These are phyloP conservation scores for Letharia columbiana DNA, from an alignment of 495 filamentous ascomycete species.

Conservation along the genomic window DNA sequence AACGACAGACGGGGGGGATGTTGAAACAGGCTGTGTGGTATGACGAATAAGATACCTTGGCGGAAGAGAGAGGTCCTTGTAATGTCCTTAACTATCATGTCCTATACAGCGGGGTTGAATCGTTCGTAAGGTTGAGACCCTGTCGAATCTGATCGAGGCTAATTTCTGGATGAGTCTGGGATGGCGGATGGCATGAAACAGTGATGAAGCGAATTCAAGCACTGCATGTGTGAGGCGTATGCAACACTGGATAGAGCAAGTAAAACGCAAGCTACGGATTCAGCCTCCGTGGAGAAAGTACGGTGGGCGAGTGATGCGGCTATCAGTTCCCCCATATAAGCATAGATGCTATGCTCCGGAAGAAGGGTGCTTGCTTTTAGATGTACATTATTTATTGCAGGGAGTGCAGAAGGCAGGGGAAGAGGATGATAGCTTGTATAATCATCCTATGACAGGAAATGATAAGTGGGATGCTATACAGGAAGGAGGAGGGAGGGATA, in stretches of 20 bases:
- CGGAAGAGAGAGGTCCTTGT: neutral
- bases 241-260: neutral
- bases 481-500: neutral
- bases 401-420: neutral
- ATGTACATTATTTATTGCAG: neutral
- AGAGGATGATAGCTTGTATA: neutral
- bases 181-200: slow-evolving; percentile 1
- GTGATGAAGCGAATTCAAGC: neutral
- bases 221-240: slow-evolving; percentile 1
- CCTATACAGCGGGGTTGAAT: neutral
- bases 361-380: neutral
- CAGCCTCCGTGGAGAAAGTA: neutral
- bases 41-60: neutral
- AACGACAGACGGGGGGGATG: neutral
- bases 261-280: neutral
- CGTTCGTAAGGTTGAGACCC: neutral
- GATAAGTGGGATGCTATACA: neutral
- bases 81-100: neutral
- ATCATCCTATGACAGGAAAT: neutral
- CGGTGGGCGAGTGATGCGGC: neutral
- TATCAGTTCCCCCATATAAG: neutral
- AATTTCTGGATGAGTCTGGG: neutral
- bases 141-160: neutral
- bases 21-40: neutral
- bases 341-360: neutral